phyloP scores from a whole-genome alignment of 2,329 filamentous ascomycete species.

The Monilinia fructigena region DNA sequence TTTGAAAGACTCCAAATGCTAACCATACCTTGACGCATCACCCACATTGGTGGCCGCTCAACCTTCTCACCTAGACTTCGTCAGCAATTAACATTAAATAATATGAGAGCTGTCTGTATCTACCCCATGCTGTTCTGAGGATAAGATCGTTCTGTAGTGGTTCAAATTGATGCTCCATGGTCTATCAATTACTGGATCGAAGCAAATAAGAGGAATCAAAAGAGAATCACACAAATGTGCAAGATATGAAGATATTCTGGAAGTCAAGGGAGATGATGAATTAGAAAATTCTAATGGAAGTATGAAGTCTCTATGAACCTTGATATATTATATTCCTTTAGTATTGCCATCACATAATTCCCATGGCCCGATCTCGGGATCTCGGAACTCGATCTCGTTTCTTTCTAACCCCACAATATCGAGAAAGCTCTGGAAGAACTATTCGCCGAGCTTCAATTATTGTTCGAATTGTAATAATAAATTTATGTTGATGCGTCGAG shows the following conservation, averaged over 20 bases:
- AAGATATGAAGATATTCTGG: background rate
- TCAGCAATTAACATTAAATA: constrained; percentile 16
- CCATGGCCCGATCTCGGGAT: no score
- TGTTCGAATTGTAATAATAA: background rate
- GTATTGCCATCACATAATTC: no score
- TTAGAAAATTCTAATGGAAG: background rate
- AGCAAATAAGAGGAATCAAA: background rate
- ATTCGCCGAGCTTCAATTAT: background rate
- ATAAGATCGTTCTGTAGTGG: constrained; percentile 91
- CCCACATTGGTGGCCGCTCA: constrained; percentile 93
- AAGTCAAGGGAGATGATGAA: background rate
- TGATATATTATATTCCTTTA: background rate
- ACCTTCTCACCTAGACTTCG: constrained; percentile 71
- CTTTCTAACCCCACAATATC: background rate
- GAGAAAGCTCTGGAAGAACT: constrained; percentile 14
- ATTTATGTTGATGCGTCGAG: background rate
- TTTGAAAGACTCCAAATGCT: background rate
- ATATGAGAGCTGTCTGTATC: constrained; percentile 1
- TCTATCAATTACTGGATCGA: constrained; percentile 2
- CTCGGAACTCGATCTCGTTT: background rate
- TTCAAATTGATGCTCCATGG: constrained; percentile 70
- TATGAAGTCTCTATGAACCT: constrained; percentile 11
- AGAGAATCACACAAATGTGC: background rate
- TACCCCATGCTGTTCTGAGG: constrained; percentile 85
- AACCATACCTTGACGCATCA: constrained; percentile 89